Base-by-base conservation (phyloP, 208 protist genomes). In the Zelonia costaricensis region DNA sequence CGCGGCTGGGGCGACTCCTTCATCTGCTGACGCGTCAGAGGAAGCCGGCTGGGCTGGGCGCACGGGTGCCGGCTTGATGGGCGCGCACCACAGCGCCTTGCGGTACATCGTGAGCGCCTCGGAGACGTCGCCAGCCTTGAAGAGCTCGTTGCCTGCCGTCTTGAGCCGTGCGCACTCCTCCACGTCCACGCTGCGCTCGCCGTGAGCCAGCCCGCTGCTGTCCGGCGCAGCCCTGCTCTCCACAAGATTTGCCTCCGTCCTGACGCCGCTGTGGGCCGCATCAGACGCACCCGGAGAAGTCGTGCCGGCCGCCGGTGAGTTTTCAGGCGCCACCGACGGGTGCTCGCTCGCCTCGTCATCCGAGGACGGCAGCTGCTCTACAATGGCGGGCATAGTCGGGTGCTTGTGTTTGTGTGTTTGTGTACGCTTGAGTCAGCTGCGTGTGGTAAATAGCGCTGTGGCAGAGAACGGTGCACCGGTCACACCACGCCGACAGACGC, bases 21-120 rank as follows among this genome's bases (percentile, higher is more conserved):
- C 43, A 42, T 62, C 4, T 8, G 12, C 13, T 20, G 20, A 15
- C n/a, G 9, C 9, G 15, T 57, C 31, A 1, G 20, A 22, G 8
- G 47, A n/a, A 36, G 15, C 43, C 52, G 22, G 35, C 9, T 12
- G 20, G 23, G 48, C 13, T 40, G 39, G 54, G 27, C 44, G 52
- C 33, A 67, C 63, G 20, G 56, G 69, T 0, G 78, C n/a, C 6
- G 86, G 86, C 52, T 91, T 90, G 18, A 88, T 49, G 1, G 78
- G 78, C 0, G 86, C 90, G 20, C 54, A 60, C 55, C 75, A 78
- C 28, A 93, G 25, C 8, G 84, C 86, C 18, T 74, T 61, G 20
- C 82, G 80, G 67, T 95, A 95, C 45, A 80, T n/a, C 33, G 57
- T 55, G n/a, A 95, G 70, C 5, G 90, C 90, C 53, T 82, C 82